Base-by-base conservation (phyloP, 2,329 filamentous ascomycete species). In the Exophiala phaeomuriformis region DNA sequence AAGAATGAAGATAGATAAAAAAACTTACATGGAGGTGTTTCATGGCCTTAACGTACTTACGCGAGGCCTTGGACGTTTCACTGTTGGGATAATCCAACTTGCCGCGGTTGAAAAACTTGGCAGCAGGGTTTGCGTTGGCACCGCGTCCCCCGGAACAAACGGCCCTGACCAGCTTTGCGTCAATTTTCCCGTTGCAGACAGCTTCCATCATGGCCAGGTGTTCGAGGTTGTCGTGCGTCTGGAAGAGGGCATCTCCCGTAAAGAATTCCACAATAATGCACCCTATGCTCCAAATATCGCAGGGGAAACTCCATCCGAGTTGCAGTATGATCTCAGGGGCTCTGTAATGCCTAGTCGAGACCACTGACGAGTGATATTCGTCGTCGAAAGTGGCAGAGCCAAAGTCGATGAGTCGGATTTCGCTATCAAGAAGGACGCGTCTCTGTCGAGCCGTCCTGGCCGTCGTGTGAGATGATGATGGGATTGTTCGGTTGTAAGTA, bases 161-260 rank as follows among this genome's bases (percentile, higher is more conserved):
- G 53, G 77, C 73, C 60, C 72, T 72, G 50, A 82, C 74, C 29
- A 82, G 68, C 33, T 75, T 75, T 5, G 74, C 66, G 55, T 83
- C 80, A 41, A 83, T 76, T 60, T 75, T 77, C 43, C 71, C 70
- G 39, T 75, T 76, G 64, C 80, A 82, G 5, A 83, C 79, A 7
- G 75, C 74, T 66, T 85, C 81, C 82, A 85, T 85, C 82, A 85
- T 85, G 36, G 81, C 81, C 44, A 85, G 74, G 66, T 85, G 82
- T 65, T 84, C 82, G 32, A 83, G 74, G 58, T 84, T 84, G 67
- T 85, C 82, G 64, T 84, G 82, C 0, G 82, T 84, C 65, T 85
- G 82, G 70, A 85, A 85, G 2, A 85, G 71, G 41, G 82, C 82
- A 66, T 85, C 82, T 6, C 82, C 82, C 0, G 82, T 85, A 70